phyloP scores from a whole-genome alignment of 1,284 basidiomycete genomes.

The Cystobasidium slooffiae region DNA sequence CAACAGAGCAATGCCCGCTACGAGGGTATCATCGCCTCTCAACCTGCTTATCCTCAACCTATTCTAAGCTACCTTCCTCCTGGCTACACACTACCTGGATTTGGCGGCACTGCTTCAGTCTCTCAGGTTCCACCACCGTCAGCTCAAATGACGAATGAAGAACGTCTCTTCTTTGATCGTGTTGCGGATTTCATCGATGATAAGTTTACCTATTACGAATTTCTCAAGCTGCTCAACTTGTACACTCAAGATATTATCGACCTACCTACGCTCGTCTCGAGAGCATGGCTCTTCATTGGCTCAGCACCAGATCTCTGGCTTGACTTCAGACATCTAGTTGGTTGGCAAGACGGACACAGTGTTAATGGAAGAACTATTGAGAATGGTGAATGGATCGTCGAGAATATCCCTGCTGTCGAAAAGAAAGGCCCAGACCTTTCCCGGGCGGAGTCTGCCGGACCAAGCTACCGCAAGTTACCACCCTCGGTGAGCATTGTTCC shows the following conservation, averaged over 20 bases:
- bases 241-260: constrained; percentile 95
- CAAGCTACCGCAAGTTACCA: constrained; percentile 90
- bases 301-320: constrained; percentile 77
- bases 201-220: constrained; percentile 86
- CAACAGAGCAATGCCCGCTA: constrained; percentile 30
- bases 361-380: constrained; percentile 57
- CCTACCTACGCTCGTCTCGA: constrained; percentile 76
- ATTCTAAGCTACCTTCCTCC: constrained; percentile 39
- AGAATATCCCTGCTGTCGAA: constrained; percentile 55
- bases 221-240: constrained; percentile 91
- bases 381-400: constrained; percentile 59
- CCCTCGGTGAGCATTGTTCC: constrained; percentile 67
- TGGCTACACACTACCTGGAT: constrained; percentile 24
- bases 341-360: constrained; percentile 68
- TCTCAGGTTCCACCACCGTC: constrained; percentile 50
- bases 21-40: constrained; percentile 2
- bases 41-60: constrained; percentile 38
- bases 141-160: constrained; percentile 70
- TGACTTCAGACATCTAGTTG: constrained; percentile 86
- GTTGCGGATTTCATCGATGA: constrained; percentile 82
- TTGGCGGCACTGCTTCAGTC: constrained; percentile 25
- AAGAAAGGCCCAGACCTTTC: constrained; percentile 26
- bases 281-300: constrained; percentile 75
- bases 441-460: constrained; percentile 64
- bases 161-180: constrained; percentile 90